These are phyloP conservation scores for Tolypocladium inflatum DNA, from an alignment of 2,329 filamentous ascomycete genomes.

Conservation along the genomic window DNA sequence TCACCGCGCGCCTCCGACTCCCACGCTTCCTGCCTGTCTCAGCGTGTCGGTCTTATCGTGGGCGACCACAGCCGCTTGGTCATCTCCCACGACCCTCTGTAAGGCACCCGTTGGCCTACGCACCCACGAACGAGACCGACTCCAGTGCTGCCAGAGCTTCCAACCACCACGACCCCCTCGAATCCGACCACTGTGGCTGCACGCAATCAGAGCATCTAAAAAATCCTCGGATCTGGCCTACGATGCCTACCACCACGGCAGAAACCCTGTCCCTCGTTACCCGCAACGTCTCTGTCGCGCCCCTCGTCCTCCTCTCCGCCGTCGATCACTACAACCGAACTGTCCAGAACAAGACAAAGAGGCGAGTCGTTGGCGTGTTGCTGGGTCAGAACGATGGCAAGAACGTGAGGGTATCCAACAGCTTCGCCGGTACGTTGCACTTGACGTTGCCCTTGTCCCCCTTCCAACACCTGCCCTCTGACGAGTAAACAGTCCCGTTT, in stretches of 20 bases:
- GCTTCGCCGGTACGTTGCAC: conserved; percentile 70
- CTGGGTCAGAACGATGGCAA: conserved; percentile 94
- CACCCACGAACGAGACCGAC: not conserved
- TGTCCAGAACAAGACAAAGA: conserved; percentile 73
- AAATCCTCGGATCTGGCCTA: not conserved
- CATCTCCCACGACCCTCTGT: not conserved
- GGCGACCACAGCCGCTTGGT: not conserved
- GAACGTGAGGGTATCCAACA: conserved; percentile 95
- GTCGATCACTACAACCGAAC: conserved; percentile 98
- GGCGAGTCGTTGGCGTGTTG: conserved; percentile 87
- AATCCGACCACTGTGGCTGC: not conserved
- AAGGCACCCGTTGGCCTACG: not conserved
- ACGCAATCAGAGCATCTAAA: not conserved
- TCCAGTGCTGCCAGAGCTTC: not conserved
- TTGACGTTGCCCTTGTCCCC: not conserved
- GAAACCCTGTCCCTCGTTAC: conserved; percentile 93
- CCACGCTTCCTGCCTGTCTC: not conserved
- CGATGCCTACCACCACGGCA: conserved; percentile 92
- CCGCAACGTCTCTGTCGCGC: conserved; percentile 91
- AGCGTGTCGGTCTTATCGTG: not conserved
- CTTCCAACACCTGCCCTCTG: conserved; percentile 5
- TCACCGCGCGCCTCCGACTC: not conserved
- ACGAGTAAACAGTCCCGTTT: conserved; percentile 64
- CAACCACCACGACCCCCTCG: not conserved
- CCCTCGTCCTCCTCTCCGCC: conserved; percentile 91